phyloP scores from a whole-genome alignment of 257 asterid species.

The Echites panduratus region DNA sequence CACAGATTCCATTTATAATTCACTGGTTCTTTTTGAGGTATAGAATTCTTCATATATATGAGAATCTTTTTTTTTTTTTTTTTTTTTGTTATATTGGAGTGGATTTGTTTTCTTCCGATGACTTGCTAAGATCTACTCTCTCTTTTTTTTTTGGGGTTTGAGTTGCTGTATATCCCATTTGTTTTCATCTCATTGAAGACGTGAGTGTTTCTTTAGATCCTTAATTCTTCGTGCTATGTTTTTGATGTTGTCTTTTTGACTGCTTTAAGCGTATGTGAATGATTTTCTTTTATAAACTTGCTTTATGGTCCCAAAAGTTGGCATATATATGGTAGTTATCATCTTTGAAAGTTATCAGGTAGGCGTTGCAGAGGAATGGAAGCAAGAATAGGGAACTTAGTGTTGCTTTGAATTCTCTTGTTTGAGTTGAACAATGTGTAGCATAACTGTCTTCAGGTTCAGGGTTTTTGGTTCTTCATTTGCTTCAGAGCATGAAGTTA shows the following conservation, averaged over 20 bases:
- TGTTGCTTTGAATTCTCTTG: neutral
- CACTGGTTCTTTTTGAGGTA: neutral
- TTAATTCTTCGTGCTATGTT: neutral
- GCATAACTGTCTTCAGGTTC: neutral
- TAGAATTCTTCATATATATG: slow-evolving; percentile 2
- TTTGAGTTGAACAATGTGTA: neutral
- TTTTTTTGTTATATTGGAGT: neutral
- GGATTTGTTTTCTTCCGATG: neutral
- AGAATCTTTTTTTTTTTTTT: neutral
- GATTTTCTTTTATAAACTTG: neutral
- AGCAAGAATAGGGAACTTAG: too few species aligned
- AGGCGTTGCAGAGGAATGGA: neutral
- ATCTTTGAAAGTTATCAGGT: neutral
- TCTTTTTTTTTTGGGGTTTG: neutral
- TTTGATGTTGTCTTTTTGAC: too few species aligned
- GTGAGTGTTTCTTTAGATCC: neutral
- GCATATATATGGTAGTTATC: neutral
- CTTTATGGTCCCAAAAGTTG: neutral
- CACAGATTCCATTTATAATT: neutral
- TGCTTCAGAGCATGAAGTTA: slow-evolving; percentile 7
- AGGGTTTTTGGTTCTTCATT: neutral
- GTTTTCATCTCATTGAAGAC: neutral
- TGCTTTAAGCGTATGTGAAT: neutral
- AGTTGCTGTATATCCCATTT: neutral
- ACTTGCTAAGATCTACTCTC: neutral